Conservation (phyloP, 495 filamentous ascomycete species). For the Poronia punctata region DNA sequence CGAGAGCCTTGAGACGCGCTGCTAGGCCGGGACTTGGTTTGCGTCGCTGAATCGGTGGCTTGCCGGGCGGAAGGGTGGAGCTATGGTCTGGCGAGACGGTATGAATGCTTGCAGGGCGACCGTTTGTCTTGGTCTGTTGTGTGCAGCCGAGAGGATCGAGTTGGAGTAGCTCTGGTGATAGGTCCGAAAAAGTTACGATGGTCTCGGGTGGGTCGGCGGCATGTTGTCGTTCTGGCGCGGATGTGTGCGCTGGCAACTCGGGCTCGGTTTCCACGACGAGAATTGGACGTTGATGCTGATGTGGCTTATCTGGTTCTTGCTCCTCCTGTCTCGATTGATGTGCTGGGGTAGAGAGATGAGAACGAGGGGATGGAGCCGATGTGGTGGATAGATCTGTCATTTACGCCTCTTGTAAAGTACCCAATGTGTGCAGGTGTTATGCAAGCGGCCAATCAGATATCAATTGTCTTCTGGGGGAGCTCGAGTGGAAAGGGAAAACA, state of each 20-base stretch:
- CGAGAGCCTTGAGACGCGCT: slow-evolving; percentile 67
- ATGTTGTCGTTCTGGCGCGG: slow-evolving; percentile 15
- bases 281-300: slow-evolving; percentile 18
- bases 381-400: slow-evolving; percentile 12
- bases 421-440: background rate
- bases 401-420: slow-evolving; percentile 5
- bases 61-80: slow-evolving; percentile 8
- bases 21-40: slow-evolving; percentile 68
- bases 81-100: slow-evolving; percentile 1
- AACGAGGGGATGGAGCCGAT: slow-evolving; percentile 10
- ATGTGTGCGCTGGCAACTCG: slow-evolving; percentile 12
- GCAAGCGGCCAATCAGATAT: too few species aligned
- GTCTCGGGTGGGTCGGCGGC: slow-evolving; percentile 19
- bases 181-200: slow-evolving; percentile 35
- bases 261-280: slow-evolving; percentile 11
- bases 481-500: too few species aligned
- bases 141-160: slow-evolving; percentile 23
- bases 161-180: slow-evolving; percentile 31
- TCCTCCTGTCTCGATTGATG: slow-evolving; percentile 23
- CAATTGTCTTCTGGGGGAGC: too few species aligned
- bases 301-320: slow-evolving; percentile 19
- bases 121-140: slow-evolving; percentile 11
- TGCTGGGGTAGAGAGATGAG: slow-evolving; percentile 5
- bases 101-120: slow-evolving; percentile 11
- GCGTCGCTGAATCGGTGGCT: slow-evolving; percentile 31